Conservation (phyloP, 371 early-diverging fungal species). For the Apophysomyces trapeziformis region DNA sequence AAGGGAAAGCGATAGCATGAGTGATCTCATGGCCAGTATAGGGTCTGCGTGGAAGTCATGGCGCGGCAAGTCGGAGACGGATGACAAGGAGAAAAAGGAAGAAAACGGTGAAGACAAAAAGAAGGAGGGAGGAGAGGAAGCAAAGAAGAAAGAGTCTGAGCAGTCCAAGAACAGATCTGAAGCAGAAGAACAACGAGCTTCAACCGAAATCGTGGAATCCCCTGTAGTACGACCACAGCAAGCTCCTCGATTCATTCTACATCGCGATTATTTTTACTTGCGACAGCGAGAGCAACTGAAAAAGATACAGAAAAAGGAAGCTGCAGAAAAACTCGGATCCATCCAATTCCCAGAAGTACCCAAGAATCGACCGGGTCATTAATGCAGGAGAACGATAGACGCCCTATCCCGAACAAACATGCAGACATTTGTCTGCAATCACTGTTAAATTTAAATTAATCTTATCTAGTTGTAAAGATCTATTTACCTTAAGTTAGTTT, state of each 20-base stretch:
- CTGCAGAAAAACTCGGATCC: slow-evolving; percentile 44
- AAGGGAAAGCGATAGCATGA: slow-evolving; percentile 49
- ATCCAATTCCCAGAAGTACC: slow-evolving; percentile 62
- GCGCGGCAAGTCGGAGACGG: slow-evolving; percentile 25
- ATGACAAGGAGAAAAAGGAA: slow-evolving; percentile 19
- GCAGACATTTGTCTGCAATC: no score
- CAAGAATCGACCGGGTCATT: slow-evolving; percentile 25
- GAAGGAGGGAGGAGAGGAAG: slow-evolving; percentile 20
- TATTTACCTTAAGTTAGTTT: no score
- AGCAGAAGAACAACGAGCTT: slow-evolving; percentile 17
- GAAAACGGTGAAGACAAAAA: slow-evolving; percentile 22
- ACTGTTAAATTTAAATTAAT: no score
- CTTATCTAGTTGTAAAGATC: no score
- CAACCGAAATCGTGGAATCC: slow-evolving; percentile 8
- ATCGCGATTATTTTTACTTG: slow-evolving; percentile 60
- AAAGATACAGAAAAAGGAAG: slow-evolving; percentile 48
- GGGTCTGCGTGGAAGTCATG: slow-evolving; percentile 51
- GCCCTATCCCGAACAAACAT: no score
- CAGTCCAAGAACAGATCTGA: slow-evolving; percentile 19
- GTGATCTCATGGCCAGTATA: slow-evolving; percentile 45
- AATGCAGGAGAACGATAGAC: not conserved
- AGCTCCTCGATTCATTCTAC: slow-evolving; percentile 45
- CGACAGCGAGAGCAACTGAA: slow-evolving; percentile 55
- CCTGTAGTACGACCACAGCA: slow-evolving; percentile 11
- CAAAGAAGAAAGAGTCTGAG: slow-evolving; percentile 23